phyloP scores from a whole-genome alignment of 805 yeast genomes.

The Saturnispora besseyi region DNA sequence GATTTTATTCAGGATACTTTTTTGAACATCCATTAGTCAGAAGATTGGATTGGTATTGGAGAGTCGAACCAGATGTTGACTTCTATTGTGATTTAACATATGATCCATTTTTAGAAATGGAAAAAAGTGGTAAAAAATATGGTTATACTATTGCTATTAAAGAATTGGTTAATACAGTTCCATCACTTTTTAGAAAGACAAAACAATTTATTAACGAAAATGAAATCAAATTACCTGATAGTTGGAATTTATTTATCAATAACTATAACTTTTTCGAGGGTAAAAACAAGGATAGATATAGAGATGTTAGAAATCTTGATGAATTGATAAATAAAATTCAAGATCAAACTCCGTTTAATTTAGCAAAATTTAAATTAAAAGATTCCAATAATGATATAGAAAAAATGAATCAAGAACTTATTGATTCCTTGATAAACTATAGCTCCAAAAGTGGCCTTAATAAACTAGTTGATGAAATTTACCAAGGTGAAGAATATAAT shows the following conservation, averaged over 20 bases:
- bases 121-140: slow-evolving; percentile 54
- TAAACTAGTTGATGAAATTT: slow-evolving; percentile 40
- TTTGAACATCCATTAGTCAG: slow-evolving; percentile 67
- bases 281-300: slow-evolving; percentile 24
- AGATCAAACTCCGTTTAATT: slow-evolving; percentile 20
- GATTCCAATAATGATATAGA: slow-evolving; percentile 1
- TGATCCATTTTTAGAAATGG: slow-evolving; percentile 86
- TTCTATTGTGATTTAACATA: slow-evolving; percentile 86
- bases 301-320: slow-evolving; percentile 17
- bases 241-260: slow-evolving; percentile 61
- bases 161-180: slow-evolving; percentile 76
- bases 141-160: slow-evolving; percentile 77
- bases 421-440: slow-evolving; percentile 32
- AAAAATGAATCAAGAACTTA: slow-evolving; percentile 23
- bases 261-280: slow-evolving; percentile 31
- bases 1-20: slow-evolving; percentile 81
- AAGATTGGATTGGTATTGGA: slow-evolving; percentile 86
- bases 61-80: slow-evolving; percentile 89
- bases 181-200: slow-evolving; percentile 70
- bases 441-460: slow-evolving; percentile 29
- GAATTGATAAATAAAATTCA: slow-evolving; percentile 24
- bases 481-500: slow-evolving; percentile 62
- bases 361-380: slow-evolving; percentile 14
- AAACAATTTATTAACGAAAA: slow-evolving; percentile 46
- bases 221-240: slow-evolving; percentile 42